Evolutionary conservation across 495 filamentous ascomycete genomes (phyloP).

Genomic region (Trichodelitschia bisporula): DNA sequence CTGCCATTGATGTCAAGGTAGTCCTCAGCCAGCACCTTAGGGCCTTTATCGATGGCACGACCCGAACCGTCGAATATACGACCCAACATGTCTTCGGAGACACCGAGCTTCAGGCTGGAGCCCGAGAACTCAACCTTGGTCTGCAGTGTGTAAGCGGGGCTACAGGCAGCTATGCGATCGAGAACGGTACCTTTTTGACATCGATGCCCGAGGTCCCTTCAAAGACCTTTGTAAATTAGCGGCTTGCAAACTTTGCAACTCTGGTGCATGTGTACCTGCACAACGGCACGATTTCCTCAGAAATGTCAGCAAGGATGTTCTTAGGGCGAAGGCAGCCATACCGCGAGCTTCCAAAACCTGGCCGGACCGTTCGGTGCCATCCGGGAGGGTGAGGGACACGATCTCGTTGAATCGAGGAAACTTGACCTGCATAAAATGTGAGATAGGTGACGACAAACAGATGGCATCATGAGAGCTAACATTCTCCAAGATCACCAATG

Average conservation of each 20-base stretch:
- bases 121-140: constrained; percentile 95
- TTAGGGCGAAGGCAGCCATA: constrained; percentile 15
- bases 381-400: constrained; percentile 80
- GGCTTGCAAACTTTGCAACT: too few relatives aligned
- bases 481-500: constrained; percentile 89
- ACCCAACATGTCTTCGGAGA: constrained; percentile 98
- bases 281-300: constrained; percentile 68
- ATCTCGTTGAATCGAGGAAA: constrained; percentile 95
- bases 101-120: constrained; percentile 88
- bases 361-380: constrained; percentile 80
- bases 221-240: too few relatives aligned
- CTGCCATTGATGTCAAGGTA: constrained; percentile 98
- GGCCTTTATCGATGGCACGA: constrained; percentile 92
- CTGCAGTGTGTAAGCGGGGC: constrained; percentile 16
- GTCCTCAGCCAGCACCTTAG: constrained; percentile 93
- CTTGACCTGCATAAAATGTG: constrained; percentile 59
- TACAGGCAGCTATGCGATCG: neutral
- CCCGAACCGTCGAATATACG: constrained; percentile 97
- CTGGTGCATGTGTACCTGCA: constrained; percentile 31
- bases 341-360: constrained; percentile 96
- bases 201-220: constrained; percentile 94
- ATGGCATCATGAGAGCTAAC: constrained; percentile 27
- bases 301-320: neutral
- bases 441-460: too few relatives aligned
- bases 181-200: constrained; percentile 62